Evolutionary conservation across 768 basidiomycete species (phyloP), one percentile per base, ranked within the genome.

Genomic region (Scleroderma citrinum): DNA sequence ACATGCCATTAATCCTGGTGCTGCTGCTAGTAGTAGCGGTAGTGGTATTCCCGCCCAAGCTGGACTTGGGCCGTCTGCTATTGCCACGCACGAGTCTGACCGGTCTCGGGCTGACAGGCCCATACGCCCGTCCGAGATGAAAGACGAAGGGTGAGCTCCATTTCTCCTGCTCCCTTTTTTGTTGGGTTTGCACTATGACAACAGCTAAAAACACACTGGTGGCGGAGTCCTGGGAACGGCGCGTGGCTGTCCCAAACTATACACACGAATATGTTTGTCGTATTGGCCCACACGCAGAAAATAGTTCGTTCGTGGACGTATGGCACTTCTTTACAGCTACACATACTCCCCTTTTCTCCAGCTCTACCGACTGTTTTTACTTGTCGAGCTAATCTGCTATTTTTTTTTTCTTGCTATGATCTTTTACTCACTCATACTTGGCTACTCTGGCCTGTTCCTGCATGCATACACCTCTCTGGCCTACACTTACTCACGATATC

Each of bases 121-220:
- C 16, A 74, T 83, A 59, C 77, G 82, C 54, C 81, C 81, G 8
- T 79, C 79, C 17, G 85, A 88, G 63, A 85, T 84, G 83, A 82
- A 84, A 52, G 87, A 89, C 63, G 81, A 82, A 74, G 87, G 87
- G 87, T 89, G 76, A 84, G 87, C 73, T 51, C 48, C 8, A 29
- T 29, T 29, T 54, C 54, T 50, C 43, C 51, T 48, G 44, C 24
- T 30, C 35, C 58, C 54, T 53, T 44, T 46, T 42, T 49, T 40
- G n/a, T n/a, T n/a, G n/a, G n/a, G n/a, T n/a, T n/a, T n/a, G n/a
- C n/a, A n/a, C n/a, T 31, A 43, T 34, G 44, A 60, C 54, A 46
- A 41, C 35, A 29, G 55, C 48, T 42, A 49, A n/a, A n/a, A n/a
- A n/a, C n/a, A n/a, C n/a, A n/a, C n/a, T n/a, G n/a, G n/a, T n/a